A percentile compares a stretch with the other conserved stretches of the same genome.
phyloP scores from a whole-genome alignment of 2,329 filamentous ascomycete genomes.

The Phoma sp. region DNA sequence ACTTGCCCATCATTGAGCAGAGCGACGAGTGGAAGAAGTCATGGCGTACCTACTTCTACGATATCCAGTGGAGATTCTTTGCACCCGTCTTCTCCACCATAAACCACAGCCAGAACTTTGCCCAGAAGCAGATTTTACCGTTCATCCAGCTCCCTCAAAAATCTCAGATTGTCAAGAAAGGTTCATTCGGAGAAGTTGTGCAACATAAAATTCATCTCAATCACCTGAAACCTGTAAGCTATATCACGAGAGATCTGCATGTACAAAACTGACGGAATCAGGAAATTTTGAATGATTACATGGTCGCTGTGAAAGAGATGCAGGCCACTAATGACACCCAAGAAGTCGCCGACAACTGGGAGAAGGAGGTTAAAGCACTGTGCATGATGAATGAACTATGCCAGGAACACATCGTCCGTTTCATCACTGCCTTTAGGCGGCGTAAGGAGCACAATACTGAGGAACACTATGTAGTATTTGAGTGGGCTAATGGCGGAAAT shows the following conservation, averaged over 20 bases:
- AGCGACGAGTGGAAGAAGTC: neutral
- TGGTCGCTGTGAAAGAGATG: neutral
- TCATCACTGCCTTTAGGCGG: neutral
- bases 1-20: neutral
- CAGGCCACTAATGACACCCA: neutral
- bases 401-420: neutral
- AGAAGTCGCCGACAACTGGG: neutral
- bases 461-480: neutral
- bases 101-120: neutral
- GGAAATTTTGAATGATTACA: neutral
- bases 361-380: neutral
- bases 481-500: neutral
- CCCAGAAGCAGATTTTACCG: too few relatives aligned
- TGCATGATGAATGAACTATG: neutral
- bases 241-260: too few relatives aligned
- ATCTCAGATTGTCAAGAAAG: neutral
- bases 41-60: conserved; percentile 1
- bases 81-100: neutral
- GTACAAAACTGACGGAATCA: conserved; percentile 4
- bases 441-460: neutral
- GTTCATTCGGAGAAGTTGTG: too few relatives aligned
- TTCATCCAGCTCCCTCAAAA: too few relatives aligned
- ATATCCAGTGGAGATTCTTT: conserved; percentile 2
- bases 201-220: too few relatives aligned
- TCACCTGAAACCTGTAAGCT: too few relatives aligned